Evolutionary conservation across 345 rosid genomes (phyloP).

Genomic region (Abelmoschus esculentus): DNA sequence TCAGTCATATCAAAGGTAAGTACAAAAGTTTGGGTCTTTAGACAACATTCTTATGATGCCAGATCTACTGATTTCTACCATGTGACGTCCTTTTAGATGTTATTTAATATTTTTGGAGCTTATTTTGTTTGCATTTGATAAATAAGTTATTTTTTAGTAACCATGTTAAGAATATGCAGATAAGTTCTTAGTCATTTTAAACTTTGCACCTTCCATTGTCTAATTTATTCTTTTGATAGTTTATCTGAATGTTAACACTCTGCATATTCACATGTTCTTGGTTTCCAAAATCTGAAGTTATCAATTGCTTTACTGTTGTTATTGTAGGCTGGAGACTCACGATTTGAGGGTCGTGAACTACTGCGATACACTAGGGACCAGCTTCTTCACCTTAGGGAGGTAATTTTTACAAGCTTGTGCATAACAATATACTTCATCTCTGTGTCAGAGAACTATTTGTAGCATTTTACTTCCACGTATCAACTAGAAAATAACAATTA

Average conservation of each 20-base stretch:
- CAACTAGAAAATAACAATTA: too few relatives aligned
- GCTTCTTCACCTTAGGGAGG: conserved; percentile 68
- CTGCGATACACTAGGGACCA: conserved; percentile 60
- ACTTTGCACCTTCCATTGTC: not conserved
- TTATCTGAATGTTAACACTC: not conserved
- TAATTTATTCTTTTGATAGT: not conserved
- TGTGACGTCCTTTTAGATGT: not conserved
- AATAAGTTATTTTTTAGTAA: not conserved
- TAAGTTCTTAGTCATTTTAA: not conserved
- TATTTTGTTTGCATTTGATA: not conserved
- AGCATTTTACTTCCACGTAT: too few relatives aligned
- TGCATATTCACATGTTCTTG: not conserved
- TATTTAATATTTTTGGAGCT: not conserved
- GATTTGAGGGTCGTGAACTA: conserved; percentile 57
- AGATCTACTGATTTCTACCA: not conserved
- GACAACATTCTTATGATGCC: not conserved
- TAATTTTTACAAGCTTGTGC: conserved; percentile 7
- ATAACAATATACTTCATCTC: not conserved
- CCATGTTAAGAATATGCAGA: not conserved
- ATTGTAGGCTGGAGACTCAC: conserved; percentile 56
- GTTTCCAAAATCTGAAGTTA: conserved; percentile 7
- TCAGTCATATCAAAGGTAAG: not conserved
- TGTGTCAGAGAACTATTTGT: too few relatives aligned
- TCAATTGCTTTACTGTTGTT: conserved; percentile 17
- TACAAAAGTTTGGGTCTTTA: not conserved